Percentiles rank a stretch among this genome's conserved stretches.
Evolutionary conservation across 2,329 filamentous ascomycete species (phyloP).

Genomic region (Eurotiales sp.): DNA sequence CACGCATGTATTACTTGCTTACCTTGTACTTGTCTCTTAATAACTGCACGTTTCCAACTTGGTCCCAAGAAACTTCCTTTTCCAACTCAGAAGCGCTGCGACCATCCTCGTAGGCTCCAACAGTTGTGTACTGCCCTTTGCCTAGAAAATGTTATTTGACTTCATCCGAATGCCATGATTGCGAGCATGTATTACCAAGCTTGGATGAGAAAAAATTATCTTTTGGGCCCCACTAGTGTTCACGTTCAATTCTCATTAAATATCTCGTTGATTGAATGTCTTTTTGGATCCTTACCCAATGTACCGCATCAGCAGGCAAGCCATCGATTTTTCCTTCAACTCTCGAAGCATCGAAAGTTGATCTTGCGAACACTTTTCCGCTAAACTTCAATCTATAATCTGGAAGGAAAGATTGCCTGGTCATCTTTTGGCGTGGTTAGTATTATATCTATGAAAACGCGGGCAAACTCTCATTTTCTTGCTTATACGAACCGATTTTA

Average conservation of each 20-base stretch:
- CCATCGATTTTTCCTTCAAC: slow-evolving; percentile 36
- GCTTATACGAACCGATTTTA: slow-evolving; percentile 48
- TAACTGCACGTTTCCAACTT: slow-evolving; percentile 32
- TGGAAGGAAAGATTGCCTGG: slow-evolving; percentile 41
- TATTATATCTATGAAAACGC: too few species aligned
- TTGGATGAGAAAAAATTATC: slow-evolving; percentile 44
- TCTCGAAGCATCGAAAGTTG: slow-evolving; percentile 42
- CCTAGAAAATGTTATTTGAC: slow-evolving; percentile 15
- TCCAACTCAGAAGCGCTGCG: slow-evolving; percentile 30
- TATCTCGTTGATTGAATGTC: too few species aligned
- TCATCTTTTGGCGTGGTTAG: too few species aligned
- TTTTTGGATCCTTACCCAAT: slow-evolving; percentile 29
- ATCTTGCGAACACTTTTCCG: slow-evolving; percentile 44
- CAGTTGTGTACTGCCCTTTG: slow-evolving; percentile 37
- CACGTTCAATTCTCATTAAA: too few species aligned
- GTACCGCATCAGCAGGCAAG: slow-evolving; percentile 41
- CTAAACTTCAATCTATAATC: slow-evolving; percentile 40
- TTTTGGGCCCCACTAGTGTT: slow-evolving; percentile 37
- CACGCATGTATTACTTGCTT: neutral
- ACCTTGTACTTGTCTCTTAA: slow-evolving; percentile 31
- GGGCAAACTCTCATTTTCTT: too few species aligned
- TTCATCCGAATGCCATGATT: neutral
- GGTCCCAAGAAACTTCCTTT: slow-evolving; percentile 36
- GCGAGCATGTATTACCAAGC: slow-evolving; percentile 26
- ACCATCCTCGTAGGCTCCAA: slow-evolving; percentile 41